Percentiles rank a stretch among this genome's conserved stretches.
Conservation (phyloP, 164 flowering plant species). For the Umbilicus rupestris region DNA sequence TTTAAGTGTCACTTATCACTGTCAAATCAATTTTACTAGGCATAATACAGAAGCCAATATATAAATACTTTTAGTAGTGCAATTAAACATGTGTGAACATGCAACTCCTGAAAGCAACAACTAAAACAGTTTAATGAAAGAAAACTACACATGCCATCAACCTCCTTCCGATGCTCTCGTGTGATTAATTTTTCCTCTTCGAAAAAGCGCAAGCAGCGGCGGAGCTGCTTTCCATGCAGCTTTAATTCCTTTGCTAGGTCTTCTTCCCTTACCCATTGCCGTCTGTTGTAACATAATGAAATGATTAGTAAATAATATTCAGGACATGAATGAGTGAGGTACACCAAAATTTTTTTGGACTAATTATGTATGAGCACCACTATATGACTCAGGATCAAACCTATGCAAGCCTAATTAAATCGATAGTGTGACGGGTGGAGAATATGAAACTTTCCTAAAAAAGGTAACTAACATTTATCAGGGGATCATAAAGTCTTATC, state of each 20-base stretch:
- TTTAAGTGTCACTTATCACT: neutral
- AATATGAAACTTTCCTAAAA: neutral
- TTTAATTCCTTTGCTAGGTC: conserved; percentile 92
- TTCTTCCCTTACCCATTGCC: conserved; percentile 98
- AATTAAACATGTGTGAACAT: neutral
- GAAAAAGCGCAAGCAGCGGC: conserved; percentile 66
- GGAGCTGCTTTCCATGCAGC: conserved; percentile 78
- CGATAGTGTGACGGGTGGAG: neutral
- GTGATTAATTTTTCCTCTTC: conserved; percentile 87
- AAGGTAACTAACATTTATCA: neutral
- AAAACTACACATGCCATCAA: conserved; percentile 14
- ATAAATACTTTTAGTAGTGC: neutral
- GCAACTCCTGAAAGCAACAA: neutral
- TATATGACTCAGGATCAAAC: neutral
- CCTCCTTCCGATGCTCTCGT: conserved; percentile 85
- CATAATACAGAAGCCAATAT: neutral
- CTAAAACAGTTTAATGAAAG: neutral
- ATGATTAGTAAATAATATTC: neutral
- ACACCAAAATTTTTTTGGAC: neutral
- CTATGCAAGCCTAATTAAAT: neutral
- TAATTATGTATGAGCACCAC: neutral
- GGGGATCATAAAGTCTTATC: neutral
- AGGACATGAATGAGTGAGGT: neutral
- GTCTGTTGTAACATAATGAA: conserved; percentile 27
- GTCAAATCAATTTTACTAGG: neutral